Conservation (phyloP, 768 basidiomycete species). For the Russula dissimulans region DNA sequence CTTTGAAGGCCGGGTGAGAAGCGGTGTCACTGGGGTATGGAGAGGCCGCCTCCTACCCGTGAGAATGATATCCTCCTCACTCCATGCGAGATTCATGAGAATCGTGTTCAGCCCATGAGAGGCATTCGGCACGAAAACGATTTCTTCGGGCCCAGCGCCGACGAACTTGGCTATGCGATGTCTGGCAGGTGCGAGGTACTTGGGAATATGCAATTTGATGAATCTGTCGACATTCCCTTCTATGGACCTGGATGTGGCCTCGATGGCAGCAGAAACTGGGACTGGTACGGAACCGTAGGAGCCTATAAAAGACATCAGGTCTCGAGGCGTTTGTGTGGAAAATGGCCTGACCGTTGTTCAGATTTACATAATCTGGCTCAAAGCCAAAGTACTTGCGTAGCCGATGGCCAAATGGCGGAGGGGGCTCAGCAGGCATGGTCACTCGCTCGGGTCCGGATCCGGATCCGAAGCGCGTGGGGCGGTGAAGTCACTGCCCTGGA, state of each 20-base stretch:
- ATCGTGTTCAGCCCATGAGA: constrained; percentile 60
- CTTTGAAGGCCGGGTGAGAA: constrained; percentile 27
- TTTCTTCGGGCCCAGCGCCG: constrained; percentile 46
- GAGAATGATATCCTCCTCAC: constrained; percentile 56
- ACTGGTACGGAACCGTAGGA: constrained; percentile 50
- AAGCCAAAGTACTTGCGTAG: constrained; percentile 47
- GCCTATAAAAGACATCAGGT: constrained; percentile 31
- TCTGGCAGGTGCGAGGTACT: constrained; percentile 33
- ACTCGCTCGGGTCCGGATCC: not conserved
- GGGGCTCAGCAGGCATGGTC: constrained; percentile 10
- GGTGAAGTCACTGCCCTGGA: too few species aligned
- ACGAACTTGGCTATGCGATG: constrained; percentile 40
- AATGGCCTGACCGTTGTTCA: constrained; percentile 48
- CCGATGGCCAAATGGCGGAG: constrained; percentile 47
- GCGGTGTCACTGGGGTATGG: not conserved
- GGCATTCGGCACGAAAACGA: constrained; percentile 52
- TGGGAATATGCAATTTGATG: constrained; percentile 31
- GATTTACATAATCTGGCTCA: constrained; percentile 49
- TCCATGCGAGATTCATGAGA: constrained; percentile 59
- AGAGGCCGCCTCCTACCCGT: constrained; percentile 35
- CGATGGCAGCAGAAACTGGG: constrained; percentile 40
- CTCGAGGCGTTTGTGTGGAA: not conserved
- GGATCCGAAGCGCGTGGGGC: too few species aligned
- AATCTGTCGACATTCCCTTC: constrained; percentile 54
- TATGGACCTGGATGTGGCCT: constrained; percentile 32